Base-by-base conservation (phyloP, 148 eudicot species). In the Pouteria glomerata region DNA sequence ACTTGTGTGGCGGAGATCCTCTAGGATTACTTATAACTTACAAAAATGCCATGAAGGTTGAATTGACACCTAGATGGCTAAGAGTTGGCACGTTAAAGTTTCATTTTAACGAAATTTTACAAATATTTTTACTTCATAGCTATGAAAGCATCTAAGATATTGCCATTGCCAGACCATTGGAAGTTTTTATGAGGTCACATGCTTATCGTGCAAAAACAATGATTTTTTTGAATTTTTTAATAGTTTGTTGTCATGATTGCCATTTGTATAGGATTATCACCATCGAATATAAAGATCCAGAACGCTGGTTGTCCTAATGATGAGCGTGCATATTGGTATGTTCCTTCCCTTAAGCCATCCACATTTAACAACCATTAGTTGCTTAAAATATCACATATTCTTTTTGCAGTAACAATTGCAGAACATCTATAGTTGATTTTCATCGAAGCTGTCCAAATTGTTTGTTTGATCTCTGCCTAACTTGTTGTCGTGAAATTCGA, bases 391-490 rank as follows among this genome's bases (percentile, higher is more conserved):
- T 10, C 26, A 15, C 35, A 37, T 34, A 0, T 70, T 44, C 34
- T 35, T 15, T n/a, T 68, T 68, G 77, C 83, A 83, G 86, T 35
- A 57, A 85, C 68, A 52, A 68, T 16, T 85, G 88, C 58, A 74
- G 55, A 31, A 82, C 88, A 7, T 79, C 79, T 47, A 82, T 85
- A 11, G 72, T 75, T 64, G 85, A 85, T 79, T 78, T 71, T 50
- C 83, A 85, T 52, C 65, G 88, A 73, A 72, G 74, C 66, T 84
- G 87, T 50, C 66, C 79, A 37, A 35, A 8, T 23, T 81, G 87
- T 56, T 73, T 72, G 0, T 73, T 73, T 67, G 87, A 84, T 56
- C 72, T 81, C 33, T 81, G 85, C 71, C 73, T 84, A 34, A 67
- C 60, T 73, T 84, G 87, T 53, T 84, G 84, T 34, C 67, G 57